Percentiles rank a stretch among this genome's conserved stretches.
These are phyloP conservation scores for Aspergillus arachidicola DNA, from an alignment of 2,329 filamentous ascomycete genomes.

Conservation along the genomic window DNA sequence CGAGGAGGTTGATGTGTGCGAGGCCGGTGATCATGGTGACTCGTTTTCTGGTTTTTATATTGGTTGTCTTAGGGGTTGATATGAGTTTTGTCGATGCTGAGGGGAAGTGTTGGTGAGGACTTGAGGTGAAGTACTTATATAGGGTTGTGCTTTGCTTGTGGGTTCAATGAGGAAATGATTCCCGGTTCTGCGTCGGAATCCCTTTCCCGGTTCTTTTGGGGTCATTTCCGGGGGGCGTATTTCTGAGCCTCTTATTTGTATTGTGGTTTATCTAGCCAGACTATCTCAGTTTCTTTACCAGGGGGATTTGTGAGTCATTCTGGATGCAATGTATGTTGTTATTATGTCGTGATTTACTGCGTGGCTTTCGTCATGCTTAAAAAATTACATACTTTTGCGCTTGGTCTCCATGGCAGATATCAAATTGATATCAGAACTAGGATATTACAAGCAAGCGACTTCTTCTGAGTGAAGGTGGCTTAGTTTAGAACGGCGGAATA, in stretches of 20 bases:
- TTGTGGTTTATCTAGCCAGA: not conserved
- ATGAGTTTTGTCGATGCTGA: not conserved
- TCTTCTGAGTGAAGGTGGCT: too few species aligned
- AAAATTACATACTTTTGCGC: too few species aligned
- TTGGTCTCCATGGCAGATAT: too few species aligned
- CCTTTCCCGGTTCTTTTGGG: not conserved
- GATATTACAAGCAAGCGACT: too few species aligned
- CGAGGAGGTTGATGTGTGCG: conserved; percentile 62
- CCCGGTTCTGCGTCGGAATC: not conserved
- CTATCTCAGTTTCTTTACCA: too few species aligned
- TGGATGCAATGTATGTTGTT: not conserved
- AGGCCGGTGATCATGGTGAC: conserved; percentile 55
- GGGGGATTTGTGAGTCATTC: not conserved
- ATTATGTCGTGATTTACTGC: not conserved
- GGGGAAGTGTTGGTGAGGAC: not conserved
- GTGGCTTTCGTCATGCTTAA: not conserved
- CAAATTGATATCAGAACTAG: too few species aligned
- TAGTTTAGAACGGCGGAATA: too few species aligned
- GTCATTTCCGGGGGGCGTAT: not conserved
- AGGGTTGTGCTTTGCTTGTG: not conserved
- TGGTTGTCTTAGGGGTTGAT: not conserved
- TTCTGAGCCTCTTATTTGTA: not conserved
- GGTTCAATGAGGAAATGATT: not conserved
- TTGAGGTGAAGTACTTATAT: not conserved
- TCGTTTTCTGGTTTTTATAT: not conserved